A percentile compares a stretch with the other conserved stretches of the same genome.
phyloP scores from a whole-genome alignment of 1,139 yeast genomes.

The Yamadazyma kanchanaburiensis region DNA sequence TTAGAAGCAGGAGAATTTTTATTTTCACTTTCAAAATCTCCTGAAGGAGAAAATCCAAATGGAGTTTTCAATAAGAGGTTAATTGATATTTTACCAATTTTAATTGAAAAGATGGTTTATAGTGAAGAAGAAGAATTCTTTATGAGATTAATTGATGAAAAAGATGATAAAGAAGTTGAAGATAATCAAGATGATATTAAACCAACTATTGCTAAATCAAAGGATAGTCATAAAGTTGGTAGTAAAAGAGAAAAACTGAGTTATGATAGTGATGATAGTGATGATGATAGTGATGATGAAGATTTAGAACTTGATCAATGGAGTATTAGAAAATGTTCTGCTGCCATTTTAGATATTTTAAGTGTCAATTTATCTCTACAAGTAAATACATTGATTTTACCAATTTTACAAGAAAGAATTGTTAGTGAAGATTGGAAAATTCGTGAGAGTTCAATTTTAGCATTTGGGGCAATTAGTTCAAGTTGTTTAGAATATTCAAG shows the following conservation, averaged over 20 bases:
- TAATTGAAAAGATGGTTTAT: conserved; percentile 82
- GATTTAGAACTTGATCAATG: conserved; percentile 69
- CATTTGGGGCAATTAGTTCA: conserved; percentile 92
- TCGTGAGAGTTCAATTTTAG: conserved; percentile 89
- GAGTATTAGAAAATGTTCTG: conserved; percentile 91
- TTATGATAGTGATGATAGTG: conserved; percentile 41
- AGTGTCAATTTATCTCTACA: conserved; percentile 67
- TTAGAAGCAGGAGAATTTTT: conserved; percentile 92
- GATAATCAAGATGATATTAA: conserved; percentile 86
- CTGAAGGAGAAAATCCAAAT: conserved; percentile 45
- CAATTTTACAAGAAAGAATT: conserved; percentile 70
- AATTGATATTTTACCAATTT: conserved; percentile 63
- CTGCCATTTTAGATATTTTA: conserved; percentile 84
- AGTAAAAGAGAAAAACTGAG: conserved; percentile 10
- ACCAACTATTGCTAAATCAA: conserved; percentile 70
- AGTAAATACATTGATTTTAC: conserved; percentile 67
- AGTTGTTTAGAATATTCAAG: conserved; percentile 76
- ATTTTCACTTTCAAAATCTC: conserved; percentile 63
- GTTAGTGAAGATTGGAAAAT: conserved; percentile 77
- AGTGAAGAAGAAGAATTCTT: conserved; percentile 75
- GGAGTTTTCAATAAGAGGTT: conserved; percentile 56
- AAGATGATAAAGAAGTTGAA: conserved; percentile 61
- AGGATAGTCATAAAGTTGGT: conserved; percentile 55
- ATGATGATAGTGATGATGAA: conserved; percentile 65
- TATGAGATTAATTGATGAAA: conserved; percentile 68